Evolutionary conservation across 208 protist genomes (phyloP), one percentile per base, ranked within the genome.

Genomic region (Trypanosoma theileri): DNA sequence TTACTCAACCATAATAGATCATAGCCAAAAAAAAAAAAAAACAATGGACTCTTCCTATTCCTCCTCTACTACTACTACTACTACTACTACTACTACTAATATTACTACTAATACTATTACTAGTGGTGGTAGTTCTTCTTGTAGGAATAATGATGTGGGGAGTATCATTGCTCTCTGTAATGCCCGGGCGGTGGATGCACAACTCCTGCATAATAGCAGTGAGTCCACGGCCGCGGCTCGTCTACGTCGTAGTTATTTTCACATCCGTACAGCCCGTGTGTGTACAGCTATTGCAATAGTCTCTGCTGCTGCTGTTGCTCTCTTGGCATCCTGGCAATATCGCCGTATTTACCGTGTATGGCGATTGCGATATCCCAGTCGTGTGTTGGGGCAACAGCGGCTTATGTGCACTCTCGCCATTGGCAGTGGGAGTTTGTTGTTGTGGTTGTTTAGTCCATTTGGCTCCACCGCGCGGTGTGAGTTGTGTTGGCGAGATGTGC

Each of bases 301-400:
- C 9, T 72, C 80, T 4, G 66, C 54, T 12, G 63, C 40, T n/a
- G 69, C 59, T 3, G 53, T 60, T 2, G 75, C 68, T 10, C 19
- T 75, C 1, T 48, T 79, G 2, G 19, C 65, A 9, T 89, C 80
- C 58, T 85, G 80, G 72, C 75, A 79, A 1, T 50, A 77, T 13
- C 72, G 80, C 17, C 51, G 82, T 69, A 69, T 89, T 13, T 62
- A 89, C 35, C 74, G 78, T 4, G 84, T 86, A 10, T 89, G 84
- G 84, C 77, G 84, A 4, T 28, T 89, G 21, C 79, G 84, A 31
- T 10, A 83, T 59, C 77, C 84, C 4, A 58, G 21, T 16, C 52
- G 50, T 1, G 79, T 85, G 21, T 61, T 31, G 4, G 52, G 55
- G 46, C 73, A 85, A 10, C 62, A 28, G 41, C 50, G 54, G 11